Evolutionary conservation across 768 basidiomycete species (phyloP), one percentile per base, ranked within the genome.

Genomic region (Calocybe cyanea): DNA sequence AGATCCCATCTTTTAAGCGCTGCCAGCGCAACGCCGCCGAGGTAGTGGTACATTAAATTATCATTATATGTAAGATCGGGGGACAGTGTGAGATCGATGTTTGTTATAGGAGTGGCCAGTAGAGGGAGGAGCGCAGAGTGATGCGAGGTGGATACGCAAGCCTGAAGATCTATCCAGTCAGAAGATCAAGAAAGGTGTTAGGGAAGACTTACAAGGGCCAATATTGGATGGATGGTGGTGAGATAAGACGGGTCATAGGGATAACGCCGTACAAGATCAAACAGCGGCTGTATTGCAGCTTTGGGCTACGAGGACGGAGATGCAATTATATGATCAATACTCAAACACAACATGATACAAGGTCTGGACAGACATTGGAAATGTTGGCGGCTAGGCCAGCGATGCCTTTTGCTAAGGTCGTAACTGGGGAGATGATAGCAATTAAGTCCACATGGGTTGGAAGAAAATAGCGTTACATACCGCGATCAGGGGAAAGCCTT

Each of bases 11-110:
- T 69, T 54, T 81, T 81, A 34, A 88, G 68, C 0, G 80, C 79
- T 0, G 77, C 76, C 1, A 85, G 70, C 0, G 75, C 76, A n/a
- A 87, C 69, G 1, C 89, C 92, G 2, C 85, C 90, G 2, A 79
- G 68, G 61, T 92, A 92, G 68, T 93, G 88, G 59, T 92, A 92
- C n/a, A 77, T 65, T 18, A 95, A 72, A 56, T 85, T 85, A 62
- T 93, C 92, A 52, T 77, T 81, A 65, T 90, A 92, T 24, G 62
- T 65, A 43, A 94, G 66, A 49, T 90, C 86, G 2, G 78, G 79
- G n/a, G 77, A 60, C 0, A 60, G 51, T 2, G 67, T 72, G 24
- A 48, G 48, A 59, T 85, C 82, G 46, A 92, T 74, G 34, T 77
- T 70, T 10, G 80, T 79, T 51, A 92, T 84, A 14, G 85, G 81